These are phyloP conservation scores for Erodium maritimum DNA, from an alignment of 345 rosid species.

Conservation along the genomic window DNA sequence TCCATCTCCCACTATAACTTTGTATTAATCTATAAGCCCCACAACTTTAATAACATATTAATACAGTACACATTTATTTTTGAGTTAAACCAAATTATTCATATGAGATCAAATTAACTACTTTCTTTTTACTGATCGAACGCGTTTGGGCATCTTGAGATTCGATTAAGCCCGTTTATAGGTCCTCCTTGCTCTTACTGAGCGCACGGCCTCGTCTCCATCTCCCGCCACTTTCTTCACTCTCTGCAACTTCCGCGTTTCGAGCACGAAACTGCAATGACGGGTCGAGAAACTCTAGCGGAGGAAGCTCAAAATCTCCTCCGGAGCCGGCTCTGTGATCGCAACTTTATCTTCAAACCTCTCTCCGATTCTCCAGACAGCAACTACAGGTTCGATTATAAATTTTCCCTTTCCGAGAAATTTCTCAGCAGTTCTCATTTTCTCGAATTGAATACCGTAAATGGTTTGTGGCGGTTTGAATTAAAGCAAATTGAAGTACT, in stretches of 20 bases:
- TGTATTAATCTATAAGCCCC: too few relatives aligned
- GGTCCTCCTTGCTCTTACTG: too few relatives aligned
- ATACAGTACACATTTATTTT: too few relatives aligned
- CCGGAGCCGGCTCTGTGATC: conserved; percentile 54
- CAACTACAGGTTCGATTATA: conserved; percentile 57
- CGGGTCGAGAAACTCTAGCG: conserved; percentile 31
- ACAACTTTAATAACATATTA: too few relatives aligned
- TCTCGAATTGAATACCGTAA: neutral
- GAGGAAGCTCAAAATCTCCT: conserved; percentile 40
- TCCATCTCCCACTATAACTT: too few relatives aligned
- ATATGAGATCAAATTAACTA: too few relatives aligned
- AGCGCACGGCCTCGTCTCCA: neutral
- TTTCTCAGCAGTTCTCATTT: neutral
- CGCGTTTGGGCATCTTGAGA: too few relatives aligned
- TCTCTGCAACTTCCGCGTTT: neutral
- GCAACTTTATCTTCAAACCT: conserved; percentile 47
- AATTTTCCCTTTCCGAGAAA: neutral
- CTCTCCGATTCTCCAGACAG: conserved; percentile 54
- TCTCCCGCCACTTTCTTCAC: conserved; percentile 11
- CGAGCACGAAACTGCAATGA: conserved; percentile 1
- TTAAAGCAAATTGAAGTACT: conserved; percentile 65
- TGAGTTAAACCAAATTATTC: too few relatives aligned
- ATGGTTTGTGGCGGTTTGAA: neutral
- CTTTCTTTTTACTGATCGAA: too few relatives aligned
- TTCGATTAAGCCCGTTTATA: too few relatives aligned